Conservation (phyloP, 345 rosid species). For the Populus pruinosa region DNA sequence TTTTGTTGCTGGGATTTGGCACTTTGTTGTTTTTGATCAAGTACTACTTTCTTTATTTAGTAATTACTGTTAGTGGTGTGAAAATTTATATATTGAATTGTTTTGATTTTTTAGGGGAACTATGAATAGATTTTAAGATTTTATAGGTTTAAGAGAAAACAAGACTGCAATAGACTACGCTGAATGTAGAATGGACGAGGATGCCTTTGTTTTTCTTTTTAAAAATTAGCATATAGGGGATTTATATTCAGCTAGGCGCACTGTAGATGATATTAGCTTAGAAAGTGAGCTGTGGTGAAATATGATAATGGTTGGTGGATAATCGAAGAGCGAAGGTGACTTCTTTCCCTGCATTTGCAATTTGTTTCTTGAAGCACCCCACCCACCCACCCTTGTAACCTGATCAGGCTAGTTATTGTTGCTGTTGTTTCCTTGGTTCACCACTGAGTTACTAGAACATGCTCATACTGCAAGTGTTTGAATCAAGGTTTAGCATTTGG, state of each 20-base stretch:
- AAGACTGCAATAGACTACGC: background rate
- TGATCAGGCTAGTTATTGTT: no score
- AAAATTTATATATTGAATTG: background rate
- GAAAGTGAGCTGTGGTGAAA: background rate
- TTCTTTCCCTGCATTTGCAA: background rate
- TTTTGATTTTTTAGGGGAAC: background rate
- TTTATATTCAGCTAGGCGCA: no score
- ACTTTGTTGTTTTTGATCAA: constrained; percentile 3
- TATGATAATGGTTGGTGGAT: background rate
- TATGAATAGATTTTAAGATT: background rate
- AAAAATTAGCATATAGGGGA: background rate
- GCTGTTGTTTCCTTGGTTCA: background rate
- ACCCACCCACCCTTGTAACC: no score
- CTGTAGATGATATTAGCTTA: background rate
- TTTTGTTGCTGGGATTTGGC: constrained; percentile 4
- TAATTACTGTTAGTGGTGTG: background rate
- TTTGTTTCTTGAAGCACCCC: no score
- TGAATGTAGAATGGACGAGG: background rate
- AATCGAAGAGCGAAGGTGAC: background rate
- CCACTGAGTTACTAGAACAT: background rate
- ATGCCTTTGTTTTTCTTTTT: background rate
- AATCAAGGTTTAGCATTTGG: background rate
- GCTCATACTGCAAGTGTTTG: background rate
- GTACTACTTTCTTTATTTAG: background rate
- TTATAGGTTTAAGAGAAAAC: background rate